phyloP scores from a whole-genome alignment of 2,329 filamentous ascomycete genomes.

The Amesomyces nigricolor region DNA sequence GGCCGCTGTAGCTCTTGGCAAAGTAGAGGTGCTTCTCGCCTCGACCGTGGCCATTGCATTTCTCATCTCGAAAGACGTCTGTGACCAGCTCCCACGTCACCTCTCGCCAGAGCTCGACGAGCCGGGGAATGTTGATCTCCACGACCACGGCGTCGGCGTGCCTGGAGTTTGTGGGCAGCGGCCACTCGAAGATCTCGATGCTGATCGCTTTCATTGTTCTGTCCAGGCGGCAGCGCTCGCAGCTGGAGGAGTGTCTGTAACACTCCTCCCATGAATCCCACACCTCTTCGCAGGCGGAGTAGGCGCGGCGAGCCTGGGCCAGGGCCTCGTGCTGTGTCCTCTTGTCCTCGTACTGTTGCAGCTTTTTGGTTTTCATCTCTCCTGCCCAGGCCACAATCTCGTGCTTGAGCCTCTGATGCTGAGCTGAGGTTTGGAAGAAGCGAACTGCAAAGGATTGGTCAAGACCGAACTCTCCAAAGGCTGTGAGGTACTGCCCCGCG shows the following conservation, averaged over 20 bases:
- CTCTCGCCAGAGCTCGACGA: constrained; percentile 11
- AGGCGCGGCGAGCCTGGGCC: background rate
- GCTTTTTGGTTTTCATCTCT: background rate
- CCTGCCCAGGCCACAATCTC: background rate
- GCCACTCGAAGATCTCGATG: constrained; percentile 14
- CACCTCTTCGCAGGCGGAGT: background rate
- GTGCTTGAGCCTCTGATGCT: constrained; percentile 7
- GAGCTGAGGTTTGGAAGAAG: constrained; percentile 8
- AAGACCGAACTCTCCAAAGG: constrained; percentile 12
- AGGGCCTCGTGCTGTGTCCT: background rate
- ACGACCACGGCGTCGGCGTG: constrained; percentile 8
- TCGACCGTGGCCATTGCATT: background rate
- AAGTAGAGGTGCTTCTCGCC: background rate
- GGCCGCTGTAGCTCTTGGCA: background rate
- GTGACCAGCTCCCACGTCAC: constrained; percentile 2
- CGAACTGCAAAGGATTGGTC: constrained; percentile 18
- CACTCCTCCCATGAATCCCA: background rate
- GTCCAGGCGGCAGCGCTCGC: background rate
- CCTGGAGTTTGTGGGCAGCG: background rate
- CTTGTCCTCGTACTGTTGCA: background rate
- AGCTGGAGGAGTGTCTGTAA: background rate
- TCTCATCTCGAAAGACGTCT: background rate
- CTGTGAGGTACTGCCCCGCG: constrained; percentile 1
- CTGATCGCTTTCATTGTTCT: background rate
- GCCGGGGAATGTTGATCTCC: constrained; percentile 11